These are phyloP conservation scores for Russula olivacea DNA, from an alignment of 768 basidiomycete species.

Conservation along the genomic window DNA sequence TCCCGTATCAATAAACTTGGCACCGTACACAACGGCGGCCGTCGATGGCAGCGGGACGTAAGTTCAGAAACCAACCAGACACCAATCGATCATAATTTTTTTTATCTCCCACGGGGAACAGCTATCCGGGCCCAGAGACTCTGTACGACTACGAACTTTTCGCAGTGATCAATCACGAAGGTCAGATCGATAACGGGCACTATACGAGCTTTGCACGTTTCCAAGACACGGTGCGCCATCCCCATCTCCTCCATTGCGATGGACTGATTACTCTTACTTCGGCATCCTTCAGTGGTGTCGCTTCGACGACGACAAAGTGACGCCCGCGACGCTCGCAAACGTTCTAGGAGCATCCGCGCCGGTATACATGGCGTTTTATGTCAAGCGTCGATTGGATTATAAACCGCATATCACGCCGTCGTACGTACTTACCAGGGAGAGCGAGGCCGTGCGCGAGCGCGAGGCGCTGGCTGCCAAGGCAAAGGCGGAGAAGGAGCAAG, in stretches of 20 bases:
- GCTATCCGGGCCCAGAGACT: conserved; percentile 50
- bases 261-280: not conserved
- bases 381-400: conserved; percentile 84
- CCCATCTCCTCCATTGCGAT: not conserved
- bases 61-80: not conserved
- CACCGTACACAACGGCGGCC: conserved; percentile 68
- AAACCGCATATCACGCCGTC: conserved; percentile 39
- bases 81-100: not conserved
- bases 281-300: conserved; percentile 62
- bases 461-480: conserved; percentile 9
- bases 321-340: conserved; percentile 57
- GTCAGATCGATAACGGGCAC: conserved; percentile 90
- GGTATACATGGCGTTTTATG: conserved; percentile 95
- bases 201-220: conserved; percentile 85
- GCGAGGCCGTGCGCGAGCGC: conserved; percentile 23
- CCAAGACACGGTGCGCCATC: conserved; percentile 65
- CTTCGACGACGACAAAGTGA: conserved; percentile 92
- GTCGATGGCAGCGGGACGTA: conserved; percentile 40
- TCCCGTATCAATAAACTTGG: conserved; percentile 82
- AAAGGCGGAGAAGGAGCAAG: conserved; percentile 17
- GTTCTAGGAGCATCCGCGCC: conserved; percentile 54
- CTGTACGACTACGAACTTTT: conserved; percentile 90
- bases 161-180: conserved; percentile 91
- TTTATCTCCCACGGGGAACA: conserved; percentile 24
- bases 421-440: conserved; percentile 20